phyloP scores from a whole-genome alignment of 169 alveolate genomes.

The Eimeria zaria region DNA sequence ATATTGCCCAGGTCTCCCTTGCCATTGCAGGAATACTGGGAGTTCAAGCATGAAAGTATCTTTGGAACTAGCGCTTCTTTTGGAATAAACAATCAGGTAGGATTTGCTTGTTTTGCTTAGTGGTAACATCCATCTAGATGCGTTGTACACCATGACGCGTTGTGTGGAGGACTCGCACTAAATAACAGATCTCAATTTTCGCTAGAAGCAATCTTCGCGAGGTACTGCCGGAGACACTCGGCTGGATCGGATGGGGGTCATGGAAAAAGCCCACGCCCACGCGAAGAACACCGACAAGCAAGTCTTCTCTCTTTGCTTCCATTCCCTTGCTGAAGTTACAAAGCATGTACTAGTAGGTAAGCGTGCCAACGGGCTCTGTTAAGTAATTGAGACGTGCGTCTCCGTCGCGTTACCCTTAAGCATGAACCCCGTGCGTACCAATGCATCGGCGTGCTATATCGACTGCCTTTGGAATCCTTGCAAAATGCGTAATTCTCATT shows the following conservation, averaged over 20 bases:
- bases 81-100: not conserved
- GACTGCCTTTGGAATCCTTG: not conserved
- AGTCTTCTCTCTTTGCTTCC: not conserved
- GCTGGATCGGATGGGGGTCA: no score
- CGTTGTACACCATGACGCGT: no score
- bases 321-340: not conserved
- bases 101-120: not conserved
- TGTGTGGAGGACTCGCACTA: no score
- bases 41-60: not conserved
- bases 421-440: not conserved
- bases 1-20: not conserved
- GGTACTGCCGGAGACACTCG: no score
- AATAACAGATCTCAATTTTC: no score
- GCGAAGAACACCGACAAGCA: not conserved
- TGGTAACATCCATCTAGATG: no score
- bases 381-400: not conserved
- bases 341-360: not conserved
- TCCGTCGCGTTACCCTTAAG: not conserved
- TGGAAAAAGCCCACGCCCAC: no score
- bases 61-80: not conserved
- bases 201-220: no score
- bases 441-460: not conserved
- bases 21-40: not conserved
- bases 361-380: not conserved
- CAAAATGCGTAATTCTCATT: not conserved